phyloP scores from a whole-genome alignment of 148 eudicot species.

The Pouteria glomerata region DNA sequence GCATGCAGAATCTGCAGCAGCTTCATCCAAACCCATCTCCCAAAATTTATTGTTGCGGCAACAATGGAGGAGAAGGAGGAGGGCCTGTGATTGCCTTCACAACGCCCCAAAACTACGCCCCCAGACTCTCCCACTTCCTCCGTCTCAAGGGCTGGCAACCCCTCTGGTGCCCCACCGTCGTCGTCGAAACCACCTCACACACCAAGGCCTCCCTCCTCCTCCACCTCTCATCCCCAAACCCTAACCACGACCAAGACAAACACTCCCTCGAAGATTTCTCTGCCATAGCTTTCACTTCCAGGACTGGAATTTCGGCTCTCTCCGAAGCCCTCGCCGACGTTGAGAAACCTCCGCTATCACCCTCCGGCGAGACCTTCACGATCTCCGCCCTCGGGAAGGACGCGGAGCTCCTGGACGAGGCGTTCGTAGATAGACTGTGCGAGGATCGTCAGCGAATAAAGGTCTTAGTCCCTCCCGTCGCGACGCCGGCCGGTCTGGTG shows the following conservation, averaged over 20 bases:
- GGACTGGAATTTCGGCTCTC: conserved; percentile 72
- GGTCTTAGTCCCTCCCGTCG: conserved; percentile 42
- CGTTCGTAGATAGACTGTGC: conserved; percentile 29
- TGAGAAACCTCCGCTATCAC: conserved; percentile 20
- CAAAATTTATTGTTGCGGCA: not conserved
- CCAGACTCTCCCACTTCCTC: conserved; percentile 51
- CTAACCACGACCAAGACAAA: conserved; percentile 8
- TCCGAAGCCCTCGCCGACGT: conserved; percentile 30
- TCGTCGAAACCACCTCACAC: conserved; percentile 43
- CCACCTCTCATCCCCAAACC: conserved; percentile 19
- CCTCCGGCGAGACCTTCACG: conserved; percentile 31
- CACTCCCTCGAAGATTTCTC: conserved; percentile 43
- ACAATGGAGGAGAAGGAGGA: too few relatives aligned
- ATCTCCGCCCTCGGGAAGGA: conserved; percentile 70
- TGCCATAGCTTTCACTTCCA: conserved; percentile 82
- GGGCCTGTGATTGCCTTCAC: conserved; percentile 77
- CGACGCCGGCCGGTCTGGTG: conserved; percentile 59
- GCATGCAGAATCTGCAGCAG: too few relatives aligned
- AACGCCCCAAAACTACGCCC: conserved; percentile 69
- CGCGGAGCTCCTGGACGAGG: conserved; percentile 42
- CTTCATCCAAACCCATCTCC: too few relatives aligned
- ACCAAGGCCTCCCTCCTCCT: conserved; percentile 36
- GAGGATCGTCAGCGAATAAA: conserved; percentile 30
- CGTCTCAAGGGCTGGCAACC: conserved; percentile 49
- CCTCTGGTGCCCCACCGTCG: conserved; percentile 70